Base-by-base conservation (phyloP, 2,329 filamentous ascomycete genomes). In the Fusarium torreyae region DNA sequence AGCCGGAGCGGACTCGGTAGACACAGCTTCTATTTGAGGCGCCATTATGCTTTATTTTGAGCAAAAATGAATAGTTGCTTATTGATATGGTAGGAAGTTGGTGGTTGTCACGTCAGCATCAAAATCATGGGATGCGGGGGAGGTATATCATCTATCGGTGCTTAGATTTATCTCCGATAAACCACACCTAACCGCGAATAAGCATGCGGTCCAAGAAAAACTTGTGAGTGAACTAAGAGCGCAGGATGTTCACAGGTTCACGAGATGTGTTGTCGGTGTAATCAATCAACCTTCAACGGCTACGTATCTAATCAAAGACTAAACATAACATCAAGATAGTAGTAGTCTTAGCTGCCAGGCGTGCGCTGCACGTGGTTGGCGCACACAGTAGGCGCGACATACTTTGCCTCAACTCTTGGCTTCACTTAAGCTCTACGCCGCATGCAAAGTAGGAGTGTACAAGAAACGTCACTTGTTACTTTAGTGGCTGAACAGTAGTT, bases 1-100 rank as follows among this genome's bases (percentile, higher is more conserved):
- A 53, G 55, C 48, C 85, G 86, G 40, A 87, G 77, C 22, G 66
- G 69, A 45, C 2, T 39, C 26, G 34, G 45, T 63, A 1, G 28
- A 51, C 15, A 63, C 36, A 22, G 62, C 44, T 63, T 65, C 28
- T 2, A 63, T 57, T 3, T 31, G 49, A 46, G 40, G 50, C 2
- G 56, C 17, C 56, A 59, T 59, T 20, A 4, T 31, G 42, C 18
- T 15, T 31, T 24, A n/a, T 10, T 13, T 31, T 31, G 10, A 22
- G 18, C 18, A 22, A n/a, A 54, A 6, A 14, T 5, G 36, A 2
- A 6, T 38, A 36, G 1, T 17, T 22, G 3, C 17, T 26, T 4
- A 2, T 5, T 39, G 17, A 1, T 6, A 20, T 17, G 13, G 36
- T n/a, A 5, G 36, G 14, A 10, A 28, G 26, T 24, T 7, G n/a